Base-by-base conservation (phyloP, 177 flowering plant genomes). In the Tripterygium wilfordii region DNA sequence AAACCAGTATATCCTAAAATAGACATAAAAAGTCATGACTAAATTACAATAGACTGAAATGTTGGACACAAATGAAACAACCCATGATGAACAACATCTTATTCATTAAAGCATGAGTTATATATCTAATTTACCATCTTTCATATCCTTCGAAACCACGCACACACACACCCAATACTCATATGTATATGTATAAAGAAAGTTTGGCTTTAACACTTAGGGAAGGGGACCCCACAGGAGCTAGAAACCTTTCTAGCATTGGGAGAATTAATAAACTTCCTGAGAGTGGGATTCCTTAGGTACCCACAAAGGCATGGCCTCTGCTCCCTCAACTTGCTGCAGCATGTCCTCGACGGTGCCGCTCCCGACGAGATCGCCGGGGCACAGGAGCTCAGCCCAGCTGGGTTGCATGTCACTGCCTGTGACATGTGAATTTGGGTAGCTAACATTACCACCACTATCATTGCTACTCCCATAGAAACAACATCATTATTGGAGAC, bases 301-400 rank as follows among this genome's bases (percentile, higher is more conserved):
- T 63, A 71, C 6, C 54, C 62, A 30, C 76, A 71, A 2, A 63
- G 31, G 55, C 76, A 67, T 1, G 72, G 69, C 35, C 22, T 33
- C 53, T 67, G 76, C 57, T 53, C 62, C 36, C 18, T 54, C 39
- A 67, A 10, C 49, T 54, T 71, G 31, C 16, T 6, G 61, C 72
- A 71, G 40, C 76, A 71, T 0, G 2, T 1, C 5, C 14, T 8
- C 9, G 71, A 36, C 4, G 71, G 71, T 4, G 52, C 41, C 1
- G 46, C 13, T 1, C 32, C 4, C 0, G 59, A 36, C 1, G 42
- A 47, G 52, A 65, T 25, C 4, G 70, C 48, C n/a, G 26, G 3
- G 14, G n/a, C 0, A 42, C 75, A 70, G 0, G 70, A 27, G 25
- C 44, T 36, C 48, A 70, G 38, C 60, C 48, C 60, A 41, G 15